Percentiles rank a stretch among this genome's conserved stretches.
These are phyloP conservation scores for Prorocentrum cordatum DNA, from an alignment of 169 alveolate species.

Conservation along the genomic window DNA sequence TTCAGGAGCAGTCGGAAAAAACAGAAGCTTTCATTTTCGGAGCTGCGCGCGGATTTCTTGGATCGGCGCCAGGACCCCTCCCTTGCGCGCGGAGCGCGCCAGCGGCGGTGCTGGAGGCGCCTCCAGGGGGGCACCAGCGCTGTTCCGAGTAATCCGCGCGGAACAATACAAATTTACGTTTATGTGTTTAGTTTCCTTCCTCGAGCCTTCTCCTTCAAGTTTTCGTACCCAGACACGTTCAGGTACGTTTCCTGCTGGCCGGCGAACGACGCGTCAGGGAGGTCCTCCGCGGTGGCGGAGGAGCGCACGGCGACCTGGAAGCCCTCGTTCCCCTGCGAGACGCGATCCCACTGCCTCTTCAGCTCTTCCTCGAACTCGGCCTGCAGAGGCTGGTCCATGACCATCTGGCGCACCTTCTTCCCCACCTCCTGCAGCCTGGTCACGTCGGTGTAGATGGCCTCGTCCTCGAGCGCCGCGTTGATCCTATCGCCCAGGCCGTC, in stretches of 20 bases:
- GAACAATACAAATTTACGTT: too few species aligned
- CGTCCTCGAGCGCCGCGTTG: slow-evolving; percentile 5
- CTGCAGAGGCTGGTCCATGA: slow-evolving; percentile 37
- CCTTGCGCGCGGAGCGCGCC: too few species aligned
- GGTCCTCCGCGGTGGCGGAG: slow-evolving; percentile 60
- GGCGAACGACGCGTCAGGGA: slow-evolving; percentile 68
- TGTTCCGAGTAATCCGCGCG: too few species aligned
- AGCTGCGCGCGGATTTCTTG: too few species aligned
- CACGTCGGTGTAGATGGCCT: slow-evolving; percentile 9
- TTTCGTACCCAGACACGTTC: slow-evolving; percentile 49
- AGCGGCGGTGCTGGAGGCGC: too few species aligned
- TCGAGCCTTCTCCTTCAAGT: slow-evolving; percentile 60
- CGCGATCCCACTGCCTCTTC: slow-evolving; percentile 56
- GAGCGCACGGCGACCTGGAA: slow-evolving; percentile 55
- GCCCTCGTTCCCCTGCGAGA: slow-evolving; percentile 31
- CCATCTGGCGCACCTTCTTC: slow-evolving; percentile 11
- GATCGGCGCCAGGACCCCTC: too few species aligned
- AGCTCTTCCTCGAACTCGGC: slow-evolving; percentile 23
- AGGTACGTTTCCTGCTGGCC: slow-evolving; percentile 66
- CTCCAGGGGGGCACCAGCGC: too few species aligned
- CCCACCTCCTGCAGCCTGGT: slow-evolving; percentile 15
- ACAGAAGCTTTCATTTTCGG: too few species aligned
- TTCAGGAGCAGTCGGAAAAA: too few species aligned
- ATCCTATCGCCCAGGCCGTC: too few species aligned
- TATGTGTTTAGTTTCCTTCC: too few species aligned